phyloP scores from a whole-genome alignment of 2,329 filamentous ascomycete species.

The Coleophoma crateriformis region DNA sequence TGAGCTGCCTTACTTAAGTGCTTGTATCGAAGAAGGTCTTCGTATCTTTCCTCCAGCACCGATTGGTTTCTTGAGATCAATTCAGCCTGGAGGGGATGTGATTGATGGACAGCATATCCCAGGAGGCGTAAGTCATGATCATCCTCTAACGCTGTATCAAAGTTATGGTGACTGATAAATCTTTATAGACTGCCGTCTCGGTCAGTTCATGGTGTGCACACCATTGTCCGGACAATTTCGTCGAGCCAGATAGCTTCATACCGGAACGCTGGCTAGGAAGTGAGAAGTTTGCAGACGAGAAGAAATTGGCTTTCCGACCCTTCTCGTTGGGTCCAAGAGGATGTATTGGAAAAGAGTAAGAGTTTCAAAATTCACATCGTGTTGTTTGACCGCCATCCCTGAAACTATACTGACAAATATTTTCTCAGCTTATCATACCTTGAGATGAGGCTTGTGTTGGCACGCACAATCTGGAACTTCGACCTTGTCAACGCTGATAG shows the following conservation, averaged over 20 bases:
- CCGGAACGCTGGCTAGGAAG: constrained; percentile 27
- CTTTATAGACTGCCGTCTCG: constrained; percentile 7
- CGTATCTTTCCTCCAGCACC: constrained; percentile 1
- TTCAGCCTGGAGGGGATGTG: not conserved
- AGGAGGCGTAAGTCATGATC: not conserved
- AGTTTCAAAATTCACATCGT: not conserved
- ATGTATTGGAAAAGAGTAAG: constrained; percentile 14
- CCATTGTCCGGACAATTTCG: constrained; percentile 9
- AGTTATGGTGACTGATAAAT: not conserved
- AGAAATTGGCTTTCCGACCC: constrained; percentile 7
- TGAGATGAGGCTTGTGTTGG: constrained; percentile 16
- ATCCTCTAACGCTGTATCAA: not conserved
- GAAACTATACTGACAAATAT: not conserved
- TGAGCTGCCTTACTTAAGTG: not conserved
- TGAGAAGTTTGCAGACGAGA: constrained; percentile 5
- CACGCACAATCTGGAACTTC: constrained; percentile 1
- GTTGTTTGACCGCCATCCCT: not conserved
- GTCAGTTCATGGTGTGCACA: constrained; percentile 8
- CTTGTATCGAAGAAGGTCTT: constrained; percentile 2
- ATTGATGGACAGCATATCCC: not conserved
- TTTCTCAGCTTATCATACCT: constrained; percentile 10
- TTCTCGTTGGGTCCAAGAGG: constrained; percentile 14
- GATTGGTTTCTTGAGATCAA: not conserved
- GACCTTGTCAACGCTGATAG: not conserved
- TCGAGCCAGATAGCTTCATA: constrained; percentile 21